Percentiles rank a stretch among this genome's conserved stretches.
Evolutionary conservation across 164 flowering plant genomes (phyloP).

Genomic region (Echeveria elegans): DNA sequence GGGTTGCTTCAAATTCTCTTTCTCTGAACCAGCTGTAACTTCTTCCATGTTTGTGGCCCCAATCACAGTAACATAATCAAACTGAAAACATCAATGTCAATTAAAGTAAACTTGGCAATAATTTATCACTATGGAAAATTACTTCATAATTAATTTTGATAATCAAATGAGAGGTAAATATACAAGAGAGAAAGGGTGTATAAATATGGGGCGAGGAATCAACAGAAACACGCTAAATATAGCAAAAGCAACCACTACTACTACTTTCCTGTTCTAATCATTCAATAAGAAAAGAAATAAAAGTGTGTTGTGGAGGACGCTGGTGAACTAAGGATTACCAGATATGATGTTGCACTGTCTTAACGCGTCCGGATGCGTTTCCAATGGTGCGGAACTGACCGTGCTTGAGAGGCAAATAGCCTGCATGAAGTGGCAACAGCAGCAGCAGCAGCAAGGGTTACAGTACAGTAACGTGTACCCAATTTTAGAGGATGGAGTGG

Average conservation of each 20-base stretch:
- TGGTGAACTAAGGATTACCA: conserved; percentile 27
- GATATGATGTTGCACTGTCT: conserved; percentile 56
- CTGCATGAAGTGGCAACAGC: conserved; percentile 40
- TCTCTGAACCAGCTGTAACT: background rate
- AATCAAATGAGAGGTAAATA: background rate
- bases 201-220: background rate
- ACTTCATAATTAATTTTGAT: no score
- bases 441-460: background rate
- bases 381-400: conserved; percentile 33
- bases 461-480: conserved; percentile 21
- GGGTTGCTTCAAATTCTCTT: no score
- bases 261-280: background rate
- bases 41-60: background rate
- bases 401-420: conserved; percentile 56
- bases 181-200: background rate
- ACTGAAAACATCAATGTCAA: no score
- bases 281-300: background rate
- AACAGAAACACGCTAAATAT: background rate
- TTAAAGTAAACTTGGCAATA: no score
- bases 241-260: background rate
- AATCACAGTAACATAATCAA: background rate
- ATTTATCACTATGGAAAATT: background rate
- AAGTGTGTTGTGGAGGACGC: no score
- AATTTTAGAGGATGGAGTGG: conserved; percentile 12
- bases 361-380: conserved; percentile 16